Base-by-base conservation (phyloP, 306 rosid species). In the Alnus rubra region DNA sequence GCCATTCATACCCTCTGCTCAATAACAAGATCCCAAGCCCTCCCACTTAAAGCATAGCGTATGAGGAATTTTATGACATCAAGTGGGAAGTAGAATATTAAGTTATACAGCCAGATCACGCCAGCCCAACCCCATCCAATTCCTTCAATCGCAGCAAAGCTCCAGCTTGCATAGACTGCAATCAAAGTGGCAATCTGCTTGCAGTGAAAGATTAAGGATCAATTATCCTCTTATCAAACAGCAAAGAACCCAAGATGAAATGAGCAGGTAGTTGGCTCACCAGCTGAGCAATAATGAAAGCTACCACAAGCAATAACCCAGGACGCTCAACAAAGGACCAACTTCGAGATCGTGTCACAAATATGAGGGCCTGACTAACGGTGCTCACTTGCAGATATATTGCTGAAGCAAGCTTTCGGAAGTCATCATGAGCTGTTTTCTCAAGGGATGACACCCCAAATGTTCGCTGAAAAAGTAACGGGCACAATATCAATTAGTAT, bases 41-140 rank as follows among this genome's bases (percentile, higher is more conserved):
- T 93, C 30, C 98, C 98, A 2, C 98, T 95, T 76, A 88, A 77
- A 75, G 93, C 92, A 63, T 95, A 95, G 75, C 98, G 96, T 78
- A 78, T 95, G 28, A 95, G 82, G 87, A 95, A 95, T 80, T 95
- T 95, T 6, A 95, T 80, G 86, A 85, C 18, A 82, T 95, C 98
- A 74, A 95, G 98, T 23, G 98, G 98, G 82, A 95, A 73, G 84
- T 95, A 95, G 83, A 89, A 88, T 79, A 95, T 81, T 11, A 95
- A 75, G 88, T 95, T 95, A 80, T 92, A 95, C 4, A 95, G 88
- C 98, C 98, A 95, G 79, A 95, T 89, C 1, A 95, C 98, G 76
- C 98, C 98, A 67, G 98, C 98, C 98, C 98, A 95, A 72, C 98
- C 97, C 98, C 98, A 95, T 37, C 98, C 98, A 23, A 95, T 95